Percentiles rank a stretch among this genome's conserved stretches.
These are phyloP conservation scores for Metroxylon sagu DNA, from an alignment of 176 grass and related monocot genomes.

Conservation along the genomic window DNA sequence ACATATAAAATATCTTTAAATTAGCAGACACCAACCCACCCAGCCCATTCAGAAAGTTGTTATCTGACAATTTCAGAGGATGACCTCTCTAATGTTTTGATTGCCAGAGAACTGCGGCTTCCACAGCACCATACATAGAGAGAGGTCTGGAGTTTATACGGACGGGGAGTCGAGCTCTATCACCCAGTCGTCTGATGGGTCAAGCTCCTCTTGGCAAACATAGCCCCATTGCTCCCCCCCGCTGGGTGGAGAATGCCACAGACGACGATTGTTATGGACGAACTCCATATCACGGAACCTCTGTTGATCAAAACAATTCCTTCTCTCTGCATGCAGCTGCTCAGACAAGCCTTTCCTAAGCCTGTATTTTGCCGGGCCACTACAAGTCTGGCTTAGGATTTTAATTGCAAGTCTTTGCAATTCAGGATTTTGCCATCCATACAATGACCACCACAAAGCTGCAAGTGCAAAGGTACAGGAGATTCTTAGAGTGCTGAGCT, in stretches of 20 bases:
- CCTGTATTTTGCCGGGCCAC: slow-evolving; percentile 45
- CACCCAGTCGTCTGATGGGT: slow-evolving; percentile 9
- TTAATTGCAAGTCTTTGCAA: slow-evolving; percentile 34
- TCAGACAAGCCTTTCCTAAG: slow-evolving; percentile 44
- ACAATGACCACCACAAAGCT: slow-evolving; percentile 62
- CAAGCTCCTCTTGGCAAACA: background rate
- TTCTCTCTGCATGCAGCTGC: slow-evolving; percentile 40
- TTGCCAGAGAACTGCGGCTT: too few relatives aligned
- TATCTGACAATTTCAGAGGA: too few relatives aligned
- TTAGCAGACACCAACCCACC: too few relatives aligned
- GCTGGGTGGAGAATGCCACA: background rate
- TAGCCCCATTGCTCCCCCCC: background rate
- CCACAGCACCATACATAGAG: too few relatives aligned
- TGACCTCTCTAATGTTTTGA: too few relatives aligned
- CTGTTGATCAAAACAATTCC: slow-evolving; percentile 27
- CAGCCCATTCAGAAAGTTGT: too few relatives aligned
- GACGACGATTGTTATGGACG: slow-evolving; percentile 47
- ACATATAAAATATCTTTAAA: too few relatives aligned
- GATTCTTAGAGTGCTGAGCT: too few relatives aligned
- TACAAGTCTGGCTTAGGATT: slow-evolving; percentile 61
- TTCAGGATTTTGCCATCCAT: slow-evolving; percentile 28
- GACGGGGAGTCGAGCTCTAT: background rate
- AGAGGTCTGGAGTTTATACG: too few relatives aligned
- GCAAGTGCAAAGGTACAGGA: slow-evolving; percentile 1
- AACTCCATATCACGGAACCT: slow-evolving; percentile 42